Evolutionary conservation across 2,329 filamentous ascomycete species (phyloP).

Genomic region (Aureobasidium uvarum): DNA sequence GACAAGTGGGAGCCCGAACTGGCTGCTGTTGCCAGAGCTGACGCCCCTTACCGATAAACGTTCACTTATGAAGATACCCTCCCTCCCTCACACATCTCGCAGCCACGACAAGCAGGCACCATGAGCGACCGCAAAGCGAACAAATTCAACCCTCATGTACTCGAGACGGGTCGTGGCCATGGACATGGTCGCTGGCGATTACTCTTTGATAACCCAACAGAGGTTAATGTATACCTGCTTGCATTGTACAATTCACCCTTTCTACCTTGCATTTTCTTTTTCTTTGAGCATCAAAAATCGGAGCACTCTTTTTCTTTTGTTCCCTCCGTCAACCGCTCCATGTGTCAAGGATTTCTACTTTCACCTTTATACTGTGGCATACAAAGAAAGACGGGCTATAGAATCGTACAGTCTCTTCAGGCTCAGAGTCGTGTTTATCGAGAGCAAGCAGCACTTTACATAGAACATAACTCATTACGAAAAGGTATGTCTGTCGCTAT

Average conservation of each 20-base stretch:
- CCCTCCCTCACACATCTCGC: not conserved
- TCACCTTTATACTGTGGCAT: not conserved
- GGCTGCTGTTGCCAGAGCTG: constrained; percentile 85
- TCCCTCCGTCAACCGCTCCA: not conserved
- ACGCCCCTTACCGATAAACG: constrained; percentile 60
- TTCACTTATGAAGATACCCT: constrained; percentile 21
- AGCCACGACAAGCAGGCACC: constrained; percentile 21
- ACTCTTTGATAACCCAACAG: constrained; percentile 17
- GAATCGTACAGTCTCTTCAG: not conserved
- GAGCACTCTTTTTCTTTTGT: constrained; percentile 19
- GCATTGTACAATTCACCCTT: constrained; percentile 23
- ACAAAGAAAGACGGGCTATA: not conserved
- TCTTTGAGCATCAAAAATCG: constrained; percentile 15
- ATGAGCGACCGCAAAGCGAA: not conserved
- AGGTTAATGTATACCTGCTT: constrained; percentile 24
- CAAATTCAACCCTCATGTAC: not conserved
- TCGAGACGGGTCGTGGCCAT: constrained; percentile 11
- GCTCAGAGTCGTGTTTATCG: not conserved
- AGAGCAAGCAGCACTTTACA: not conserved
- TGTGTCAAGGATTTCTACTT: not conserved
- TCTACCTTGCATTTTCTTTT: not conserved
- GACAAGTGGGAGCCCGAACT: constrained; percentile 91
- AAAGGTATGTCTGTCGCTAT: not conserved
- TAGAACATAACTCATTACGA: not conserved
- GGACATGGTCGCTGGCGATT: constrained; percentile 20